Evolutionary conservation across 2,329 filamentous ascomycete species (phyloP), one percentile per base, ranked within the genome.

Genomic region (Phaeosphaeriaceae sp.): DNA sequence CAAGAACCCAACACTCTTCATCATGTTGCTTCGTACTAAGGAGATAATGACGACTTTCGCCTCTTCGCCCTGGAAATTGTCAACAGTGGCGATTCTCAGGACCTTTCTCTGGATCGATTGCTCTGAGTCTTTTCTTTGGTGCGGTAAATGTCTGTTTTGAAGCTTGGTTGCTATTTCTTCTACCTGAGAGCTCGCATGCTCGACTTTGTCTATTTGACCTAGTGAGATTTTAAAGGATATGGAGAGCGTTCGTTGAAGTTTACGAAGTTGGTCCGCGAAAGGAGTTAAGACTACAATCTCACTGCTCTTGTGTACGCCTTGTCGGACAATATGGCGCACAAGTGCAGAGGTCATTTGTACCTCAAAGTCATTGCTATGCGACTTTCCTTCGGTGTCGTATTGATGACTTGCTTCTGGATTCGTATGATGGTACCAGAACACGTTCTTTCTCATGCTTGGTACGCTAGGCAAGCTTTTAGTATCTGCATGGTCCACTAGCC

Each of bases 401-500:
- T 36, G 15, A 16, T 17, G 3, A 11, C 18, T 16, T 36, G 11
- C 33, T 36, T 36, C 33, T 36, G 5, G 33, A 36, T 36, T 16
- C 9, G 2, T 18, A 17, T 36, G 15, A 36, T 36, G 11, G 15
- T 17, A 36, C 15, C 11, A 36, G 33, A 36, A 17, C 6, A 36
- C 18, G 33, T 36, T 36, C 15, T 36, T 18, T 36, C 12, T 16
- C 9, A 36, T 17, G 6, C 33, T 18, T 18, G 11, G 16, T 15
- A 36, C 2, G 12, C 18, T 36, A 11, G 33, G 33, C 12, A 16
- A 17, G 33, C 4, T 8, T 18, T 36, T 36, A 17, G 33, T 36
- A 11, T 18, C 33, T 11, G 15, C 15, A 36, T 72, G 79, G 58
- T 89, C 84, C 13, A 73, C 52, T 0, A 90, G 74, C 5, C 79